Base-by-base conservation (phyloP, 257 asterid species). In the Scutellaria barbata region DNA sequence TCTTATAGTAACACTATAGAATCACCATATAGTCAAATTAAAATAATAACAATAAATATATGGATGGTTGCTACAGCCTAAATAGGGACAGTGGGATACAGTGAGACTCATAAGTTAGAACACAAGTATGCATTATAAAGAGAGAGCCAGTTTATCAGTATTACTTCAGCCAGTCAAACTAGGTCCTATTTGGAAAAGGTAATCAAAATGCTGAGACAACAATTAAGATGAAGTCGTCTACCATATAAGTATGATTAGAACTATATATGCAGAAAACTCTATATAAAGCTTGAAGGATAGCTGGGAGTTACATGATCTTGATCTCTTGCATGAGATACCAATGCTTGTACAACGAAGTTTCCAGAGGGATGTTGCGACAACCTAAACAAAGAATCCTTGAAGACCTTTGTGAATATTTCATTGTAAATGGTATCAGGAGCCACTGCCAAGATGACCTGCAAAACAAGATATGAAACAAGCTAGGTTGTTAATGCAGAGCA, bases 401-500 rank as follows among this genome's bases (percentile, higher is more conserved):
- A 92, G 25, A 88, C 81, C 67, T 85, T 82, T 55, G 68, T 74
- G 75, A 88, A 85, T 73, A 92, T 79, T 63, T 87, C 87, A 46
- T 76, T 60, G 69, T 86, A 95, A 75, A 95, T 66, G 48, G 80
- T 35, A 71, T 88, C 94, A 66, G 97, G 96, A 74, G 97, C 85
- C 80, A 89, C 97, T 79, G 88, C 90, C 89, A 95, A 73, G 69
- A 92, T 84, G 76, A 88, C 99, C 99, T 92, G 96, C 84, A 74
- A 75, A 81, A 58, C 30, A 13, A 39, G 43, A 45, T 11, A 41
- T 41, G 17, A 51, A 69, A 41, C 16, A 67, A 61, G 57, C 59
- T 67, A 48, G 73, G 69, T 55, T 56, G 58, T 6, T 43, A 73
- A 9, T 16, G 18, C 30, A 66, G 52, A 71, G 59, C 62, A 73